phyloP scores from a whole-genome alignment of 441 rosid species.

The Erodium trifolium region DNA sequence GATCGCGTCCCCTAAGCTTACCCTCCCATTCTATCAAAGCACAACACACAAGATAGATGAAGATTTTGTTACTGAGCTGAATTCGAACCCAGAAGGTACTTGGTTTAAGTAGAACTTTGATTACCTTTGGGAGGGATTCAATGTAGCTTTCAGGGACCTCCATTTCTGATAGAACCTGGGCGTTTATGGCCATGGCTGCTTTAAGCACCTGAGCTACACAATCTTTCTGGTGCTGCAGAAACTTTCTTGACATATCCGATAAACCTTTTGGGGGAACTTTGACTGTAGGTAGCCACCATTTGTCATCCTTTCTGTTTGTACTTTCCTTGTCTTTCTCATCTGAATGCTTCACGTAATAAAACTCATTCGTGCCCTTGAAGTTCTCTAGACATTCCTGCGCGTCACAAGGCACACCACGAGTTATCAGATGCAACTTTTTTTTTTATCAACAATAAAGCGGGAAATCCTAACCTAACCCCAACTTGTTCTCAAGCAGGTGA shows the following conservation, averaged over 20 bases:
- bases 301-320: slow-evolving; percentile 57
- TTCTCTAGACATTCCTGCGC: slow-evolving; percentile 70
- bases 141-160: slow-evolving; percentile 83
- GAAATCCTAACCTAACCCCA: too few relatives aligned
- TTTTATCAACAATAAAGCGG: too few relatives aligned
- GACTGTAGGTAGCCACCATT: slow-evolving; percentile 92
- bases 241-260: slow-evolving; percentile 57
- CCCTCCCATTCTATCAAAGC: slow-evolving; percentile 63
- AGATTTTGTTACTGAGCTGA: background rate
- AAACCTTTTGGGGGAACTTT: slow-evolving; percentile 76
- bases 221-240: slow-evolving; percentile 76
- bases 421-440: too few relatives aligned
- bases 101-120: background rate
- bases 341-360: slow-evolving; percentile 50
- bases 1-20: slow-evolving; percentile 73
- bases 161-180: slow-evolving; percentile 91
- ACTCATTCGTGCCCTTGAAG: slow-evolving; percentile 54
- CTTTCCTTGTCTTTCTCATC: slow-evolving; percentile 60
- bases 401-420: background rate
- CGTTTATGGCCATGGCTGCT: slow-evolving; percentile 95
- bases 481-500: too few relatives aligned
- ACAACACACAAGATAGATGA: background rate
- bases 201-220: slow-evolving; percentile 86
- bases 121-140: slow-evolving; percentile 89
- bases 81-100: too few relatives aligned